phyloP scores from a whole-genome alignment of 495 filamentous ascomycete species.

The Xylaria venustula region DNA sequence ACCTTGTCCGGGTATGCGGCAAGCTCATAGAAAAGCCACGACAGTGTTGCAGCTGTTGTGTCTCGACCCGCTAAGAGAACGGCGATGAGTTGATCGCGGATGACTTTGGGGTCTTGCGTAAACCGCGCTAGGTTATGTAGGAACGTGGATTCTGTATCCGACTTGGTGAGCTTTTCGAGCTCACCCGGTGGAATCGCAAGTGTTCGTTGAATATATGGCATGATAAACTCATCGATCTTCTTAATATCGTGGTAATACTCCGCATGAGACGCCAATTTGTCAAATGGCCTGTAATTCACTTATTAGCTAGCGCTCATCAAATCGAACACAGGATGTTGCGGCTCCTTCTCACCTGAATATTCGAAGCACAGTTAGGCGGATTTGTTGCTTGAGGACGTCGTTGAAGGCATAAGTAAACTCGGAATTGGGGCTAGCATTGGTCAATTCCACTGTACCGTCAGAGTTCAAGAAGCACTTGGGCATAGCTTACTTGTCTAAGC shows the following conservation, averaged over 20 bases:
- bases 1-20: conserved; percentile 50
- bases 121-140: conserved; percentile 46
- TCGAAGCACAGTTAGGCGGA: conserved; percentile 1
- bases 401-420: conserved; percentile 54
- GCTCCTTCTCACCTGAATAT: neutral
- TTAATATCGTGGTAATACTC: conserved; percentile 44
- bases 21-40: conserved; percentile 55
- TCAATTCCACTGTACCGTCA: neutral
- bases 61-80: conserved; percentile 62
- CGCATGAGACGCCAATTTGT: conserved; percentile 39
- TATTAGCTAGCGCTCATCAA: neutral
- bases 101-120: conserved; percentile 44
- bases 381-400: conserved; percentile 34
- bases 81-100: conserved; percentile 59
- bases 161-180: conserved; percentile 47
- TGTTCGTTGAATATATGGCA: conserved; percentile 51
- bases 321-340: neutral
- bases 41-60: conserved; percentile 56
- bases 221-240: conserved; percentile 49
- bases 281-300: conserved; percentile 36
- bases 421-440: conserved; percentile 35
- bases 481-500: conserved; percentile 40
- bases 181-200: conserved; percentile 48
- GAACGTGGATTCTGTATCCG: conserved; percentile 44
- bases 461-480: neutral